A percentile compares a stretch with the other conserved stretches of the same genome.
phyloP scores from a whole-genome alignment of 768 basidiomycete species.

The Hypsizygus marmoreus region DNA sequence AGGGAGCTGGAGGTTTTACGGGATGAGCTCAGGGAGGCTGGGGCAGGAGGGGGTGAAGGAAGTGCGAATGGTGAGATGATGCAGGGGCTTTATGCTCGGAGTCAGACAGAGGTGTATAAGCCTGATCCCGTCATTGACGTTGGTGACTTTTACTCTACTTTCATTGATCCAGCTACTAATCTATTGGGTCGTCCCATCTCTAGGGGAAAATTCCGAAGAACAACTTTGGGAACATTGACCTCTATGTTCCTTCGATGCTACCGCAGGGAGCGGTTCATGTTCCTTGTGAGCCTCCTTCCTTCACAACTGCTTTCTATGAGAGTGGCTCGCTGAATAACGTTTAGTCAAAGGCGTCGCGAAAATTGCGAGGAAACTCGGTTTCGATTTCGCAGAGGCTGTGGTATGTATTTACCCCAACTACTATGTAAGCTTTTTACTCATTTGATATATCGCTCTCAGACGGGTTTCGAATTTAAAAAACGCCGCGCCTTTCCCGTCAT shows the following conservation, averaged over 20 bases:
- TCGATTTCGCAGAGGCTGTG: conserved; percentile 94
- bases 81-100: conserved; percentile 85
- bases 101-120: conserved; percentile 81
- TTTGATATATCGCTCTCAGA: conserved; percentile 46
- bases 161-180: conserved; percentile 3
- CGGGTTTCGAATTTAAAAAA: conserved; percentile 95
- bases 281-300: conserved; percentile 66
- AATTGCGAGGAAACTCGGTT: conserved; percentile 81
- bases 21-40: conserved; percentile 43
- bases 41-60: conserved; percentile 24
- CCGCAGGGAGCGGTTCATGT: conserved; percentile 85
- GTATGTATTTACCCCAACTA: conserved; percentile 50
- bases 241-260: conserved; percentile 95
- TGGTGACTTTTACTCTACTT: conserved; percentile 29
- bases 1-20: conserved; percentile 61
- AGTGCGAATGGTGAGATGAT: conserved; percentile 52
- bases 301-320: conserved; percentile 4
- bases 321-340: conserved; percentile 2
- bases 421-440: not conserved
- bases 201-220: conserved; percentile 96
- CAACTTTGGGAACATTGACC: conserved; percentile 94
- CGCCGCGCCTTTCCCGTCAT: conserved; percentile 84
- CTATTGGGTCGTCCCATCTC: conserved; percentile 1
- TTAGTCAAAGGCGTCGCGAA: conserved; percentile 86
- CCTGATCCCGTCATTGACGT: conserved; percentile 87